phyloP scores from a whole-genome alignment of 495 filamentous ascomycete species.

The Hypoxylon lenormandii region DNA sequence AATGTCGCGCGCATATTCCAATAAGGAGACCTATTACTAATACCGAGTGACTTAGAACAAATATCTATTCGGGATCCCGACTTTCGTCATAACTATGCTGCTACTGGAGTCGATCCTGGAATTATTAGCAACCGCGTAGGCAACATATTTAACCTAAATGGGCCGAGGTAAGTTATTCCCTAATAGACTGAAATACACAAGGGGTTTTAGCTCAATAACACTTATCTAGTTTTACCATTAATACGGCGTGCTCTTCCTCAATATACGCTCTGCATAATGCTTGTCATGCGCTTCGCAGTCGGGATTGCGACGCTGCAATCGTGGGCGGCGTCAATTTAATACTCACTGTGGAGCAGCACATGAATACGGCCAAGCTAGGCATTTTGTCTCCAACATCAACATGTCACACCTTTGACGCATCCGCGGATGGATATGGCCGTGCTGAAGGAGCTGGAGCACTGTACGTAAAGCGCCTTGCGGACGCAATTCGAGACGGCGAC shows the following conservation, averaged over 20 bases:
- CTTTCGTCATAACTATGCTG: constrained; percentile 57
- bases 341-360: constrained; percentile 54
- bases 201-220: background rate
- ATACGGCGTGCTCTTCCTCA: constrained; percentile 55
- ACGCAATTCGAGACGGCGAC: constrained; percentile 61
- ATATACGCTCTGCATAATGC: constrained; percentile 23
- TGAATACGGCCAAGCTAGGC: constrained; percentile 31
- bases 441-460: constrained; percentile 67
- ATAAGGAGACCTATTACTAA: background rate
- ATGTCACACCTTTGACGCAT: constrained; percentile 66
- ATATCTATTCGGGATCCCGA: constrained; percentile 60
- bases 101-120: constrained; percentile 60
- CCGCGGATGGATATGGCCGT: constrained; percentile 69
- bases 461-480: constrained; percentile 63
- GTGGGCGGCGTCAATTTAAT: constrained; percentile 65
- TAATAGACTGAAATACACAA: background rate
- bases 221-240: constrained; percentile 62
- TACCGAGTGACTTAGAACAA: constrained; percentile 18
- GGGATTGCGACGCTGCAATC: constrained; percentile 50
- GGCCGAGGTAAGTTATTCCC: constrained; percentile 11
- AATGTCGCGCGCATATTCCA: background rate
- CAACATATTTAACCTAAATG: constrained; percentile 57
- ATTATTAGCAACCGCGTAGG: constrained; percentile 65
- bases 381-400: constrained; percentile 51
- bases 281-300: constrained; percentile 9